Conservation (phyloP, 2,329 filamentous ascomycete genomes). For the Calonectria leucothoes region DNA sequence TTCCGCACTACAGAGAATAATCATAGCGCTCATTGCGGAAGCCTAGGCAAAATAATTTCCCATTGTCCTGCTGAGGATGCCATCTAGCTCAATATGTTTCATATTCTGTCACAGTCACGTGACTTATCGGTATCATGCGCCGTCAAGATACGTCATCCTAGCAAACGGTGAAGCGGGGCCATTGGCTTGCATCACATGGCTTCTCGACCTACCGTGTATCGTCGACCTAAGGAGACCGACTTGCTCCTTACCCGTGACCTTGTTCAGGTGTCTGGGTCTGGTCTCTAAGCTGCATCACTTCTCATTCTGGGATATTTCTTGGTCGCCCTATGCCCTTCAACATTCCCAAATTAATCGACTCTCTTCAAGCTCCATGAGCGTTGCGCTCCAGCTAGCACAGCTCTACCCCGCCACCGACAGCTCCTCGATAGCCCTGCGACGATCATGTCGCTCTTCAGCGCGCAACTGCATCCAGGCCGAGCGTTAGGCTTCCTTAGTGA, state of each 20-base stretch:
- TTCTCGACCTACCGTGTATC: background rate
- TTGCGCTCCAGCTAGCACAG: conserved; percentile 29
- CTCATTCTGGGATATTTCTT: background rate
- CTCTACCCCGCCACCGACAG: conserved; percentile 36
- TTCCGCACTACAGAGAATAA: too few relatives aligned
- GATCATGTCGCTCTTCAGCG: conserved; percentile 63
- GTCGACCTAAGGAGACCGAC: background rate
- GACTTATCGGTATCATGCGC: background rate
- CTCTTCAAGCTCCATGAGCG: conserved; percentile 25
- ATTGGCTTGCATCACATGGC: conserved; percentile 22
- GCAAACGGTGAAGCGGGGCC: background rate
- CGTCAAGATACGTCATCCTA: conserved; percentile 20
- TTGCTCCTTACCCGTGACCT: conserved; percentile 32
- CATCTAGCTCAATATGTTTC: background rate
- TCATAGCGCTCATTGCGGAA: too few relatives aligned
- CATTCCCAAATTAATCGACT: background rate
- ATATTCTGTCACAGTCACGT: background rate
- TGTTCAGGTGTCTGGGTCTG: background rate
- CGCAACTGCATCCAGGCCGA: conserved; percentile 74
- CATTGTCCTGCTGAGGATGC: background rate
- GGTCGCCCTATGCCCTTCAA: conserved; percentile 22
- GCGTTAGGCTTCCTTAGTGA: conserved; percentile 71
- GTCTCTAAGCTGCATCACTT: background rate
- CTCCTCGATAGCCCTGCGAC: conserved; percentile 24
- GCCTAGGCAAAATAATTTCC: too few relatives aligned